Conservation (phyloP, 2,329 filamentous ascomycete species). For the Colletotrichum aenigma region DNA sequence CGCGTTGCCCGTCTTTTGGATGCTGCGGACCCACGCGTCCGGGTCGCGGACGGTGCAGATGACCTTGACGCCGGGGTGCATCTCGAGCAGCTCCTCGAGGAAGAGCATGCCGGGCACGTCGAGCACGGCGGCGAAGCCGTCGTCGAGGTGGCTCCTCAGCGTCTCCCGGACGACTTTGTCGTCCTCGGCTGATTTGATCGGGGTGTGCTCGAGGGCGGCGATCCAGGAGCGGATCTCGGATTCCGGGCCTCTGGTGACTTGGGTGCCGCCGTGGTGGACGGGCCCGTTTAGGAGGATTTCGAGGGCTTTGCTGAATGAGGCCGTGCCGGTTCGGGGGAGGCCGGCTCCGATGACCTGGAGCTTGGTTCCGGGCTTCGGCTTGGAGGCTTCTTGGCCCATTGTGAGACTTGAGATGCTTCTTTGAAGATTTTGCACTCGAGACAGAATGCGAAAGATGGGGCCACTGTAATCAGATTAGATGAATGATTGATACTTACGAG, state of each 20-base stretch:
- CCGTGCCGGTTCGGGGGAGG: constrained; percentile 27
- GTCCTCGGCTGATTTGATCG: not conserved
- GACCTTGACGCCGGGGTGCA: constrained; percentile 25
- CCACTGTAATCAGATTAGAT: not conserved
- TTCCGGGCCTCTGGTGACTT: constrained; percentile 22
- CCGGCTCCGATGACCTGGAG: constrained; percentile 30
- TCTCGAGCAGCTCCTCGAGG: constrained; percentile 2
- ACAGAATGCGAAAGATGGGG: not conserved
- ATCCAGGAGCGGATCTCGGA: constrained; percentile 21
- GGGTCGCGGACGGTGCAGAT: constrained; percentile 24
- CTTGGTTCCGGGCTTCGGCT: constrained; percentile 21
- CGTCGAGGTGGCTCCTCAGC: not conserved
- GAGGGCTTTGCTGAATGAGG: constrained; percentile 26
- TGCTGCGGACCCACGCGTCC: constrained; percentile 23
- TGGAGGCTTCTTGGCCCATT: constrained; percentile 27
- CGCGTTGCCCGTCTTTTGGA: constrained; percentile 2
- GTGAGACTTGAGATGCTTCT: not conserved
- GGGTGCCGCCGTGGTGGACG: constrained; percentile 26
- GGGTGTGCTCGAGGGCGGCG: not conserved
- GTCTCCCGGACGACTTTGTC: not conserved
- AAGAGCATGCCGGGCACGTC: not conserved
- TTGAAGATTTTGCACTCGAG: not conserved
- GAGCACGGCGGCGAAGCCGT: not conserved
- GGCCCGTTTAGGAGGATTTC: constrained; percentile 27
- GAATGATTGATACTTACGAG: not conserved